Evolutionary conservation across 345 rosid genomes (phyloP).

Genomic region (Corchorus capsularis): DNA sequence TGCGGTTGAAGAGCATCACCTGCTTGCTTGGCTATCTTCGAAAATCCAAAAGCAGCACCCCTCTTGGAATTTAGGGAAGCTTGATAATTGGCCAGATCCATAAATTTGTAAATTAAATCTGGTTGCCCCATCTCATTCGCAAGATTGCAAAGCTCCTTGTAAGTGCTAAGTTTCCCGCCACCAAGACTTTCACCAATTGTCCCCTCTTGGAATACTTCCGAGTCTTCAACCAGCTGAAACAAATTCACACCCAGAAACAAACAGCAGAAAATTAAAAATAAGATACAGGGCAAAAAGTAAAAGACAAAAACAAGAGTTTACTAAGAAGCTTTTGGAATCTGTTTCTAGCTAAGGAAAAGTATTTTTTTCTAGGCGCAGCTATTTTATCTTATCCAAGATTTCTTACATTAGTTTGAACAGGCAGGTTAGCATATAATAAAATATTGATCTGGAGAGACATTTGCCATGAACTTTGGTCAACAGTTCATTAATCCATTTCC

Average conservation of each 20-base stretch:
- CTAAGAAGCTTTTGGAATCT: neutral
- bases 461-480: neutral
- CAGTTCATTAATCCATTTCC: neutral
- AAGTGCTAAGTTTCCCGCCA: constrained; percentile 94
- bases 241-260: constrained; percentile 17
- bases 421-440: neutral
- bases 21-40: constrained; percentile 97
- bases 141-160: constrained; percentile 90
- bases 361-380: neutral
- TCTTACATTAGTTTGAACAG: neutral
- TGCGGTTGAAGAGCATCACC: constrained; percentile 98
- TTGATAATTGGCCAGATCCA: constrained; percentile 97
- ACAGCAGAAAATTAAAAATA: neutral
- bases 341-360: neutral
- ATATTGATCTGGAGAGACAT: neutral
- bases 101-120: constrained; percentile 89
- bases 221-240: constrained; percentile 77
- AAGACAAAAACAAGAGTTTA: neutral
- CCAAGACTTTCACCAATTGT: constrained; percentile 74
- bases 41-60: constrained; percentile 99
- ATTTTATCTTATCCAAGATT: neutral
- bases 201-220: constrained; percentile 96
- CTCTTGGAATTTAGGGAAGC: constrained; percentile 85
- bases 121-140: constrained; percentile 99
- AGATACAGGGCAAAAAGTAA: constrained; percentile 9